Evolutionary conservation across 805 yeast genomes (phyloP), one percentile per base, ranked within the genome.

Genomic region (Teunomyces funiuensis): DNA sequence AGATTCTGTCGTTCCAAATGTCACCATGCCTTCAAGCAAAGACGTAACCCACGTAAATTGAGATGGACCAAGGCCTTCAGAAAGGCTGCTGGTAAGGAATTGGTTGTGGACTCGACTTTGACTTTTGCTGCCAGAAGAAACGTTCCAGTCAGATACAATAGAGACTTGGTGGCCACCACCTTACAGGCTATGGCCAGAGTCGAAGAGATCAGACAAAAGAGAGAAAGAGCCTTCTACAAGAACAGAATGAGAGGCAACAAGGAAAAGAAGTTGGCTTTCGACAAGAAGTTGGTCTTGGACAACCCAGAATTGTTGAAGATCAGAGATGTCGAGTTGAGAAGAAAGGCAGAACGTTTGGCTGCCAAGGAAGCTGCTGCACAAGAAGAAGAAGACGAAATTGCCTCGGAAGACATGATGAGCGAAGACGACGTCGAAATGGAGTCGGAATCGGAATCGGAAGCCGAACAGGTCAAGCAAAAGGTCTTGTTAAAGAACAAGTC

Each of bases 41-140:
- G 96, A 76, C 84, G 99, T 70, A 93, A 93, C 74, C 99, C 99
- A 55, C 84, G 99, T 73, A 93, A 93, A 69, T 82, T 90, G 69
- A 86, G 80, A 71, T 93, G 99, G 99, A 93, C 99, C 42, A 93
- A 93, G 68, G 98, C 99, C 1, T 93, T 93, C 79, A 82, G 99
- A 73, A 93, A 93, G 67, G 95, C 98, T 47, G 98, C 98, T 33
- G 99, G 99, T 58, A 93, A 93, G 67, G 99, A 93, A 65, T 79
- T 93, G 76, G 97, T 95, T 17, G 98, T 93, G 44, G 99, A 93
- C 61, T 85, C 96, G 4, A 90, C 99, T 4, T 77, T 93, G 58
- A 87, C 98, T 0, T 93, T 93, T 67, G 96, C 96, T 45, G 90
- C 95, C 53, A 88, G 97, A 73, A 87, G 99, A 76, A 90, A 93